Percentiles rank a stretch among this genome's conserved stretches.
Conservation (phyloP, 208 protist species). For the Naegleria fowleri region DNA sequence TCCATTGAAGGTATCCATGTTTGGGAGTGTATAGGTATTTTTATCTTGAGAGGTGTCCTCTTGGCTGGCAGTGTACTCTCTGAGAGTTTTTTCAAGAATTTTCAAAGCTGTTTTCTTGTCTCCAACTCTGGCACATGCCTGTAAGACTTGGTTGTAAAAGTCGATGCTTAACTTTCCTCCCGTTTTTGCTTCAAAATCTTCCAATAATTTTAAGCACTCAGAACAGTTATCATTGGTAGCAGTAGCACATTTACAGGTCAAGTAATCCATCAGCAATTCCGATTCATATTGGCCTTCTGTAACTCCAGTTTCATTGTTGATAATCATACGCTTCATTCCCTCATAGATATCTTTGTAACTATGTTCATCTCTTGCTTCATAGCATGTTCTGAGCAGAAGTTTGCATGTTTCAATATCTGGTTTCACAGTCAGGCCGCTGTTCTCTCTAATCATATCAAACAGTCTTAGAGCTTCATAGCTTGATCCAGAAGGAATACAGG, state of each 20-base stretch:
- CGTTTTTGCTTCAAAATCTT: not conserved
- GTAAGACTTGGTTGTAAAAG: not conserved
- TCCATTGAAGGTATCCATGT: not conserved
- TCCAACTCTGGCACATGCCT: not conserved
- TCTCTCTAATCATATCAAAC: not conserved
- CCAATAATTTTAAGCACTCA: not conserved
- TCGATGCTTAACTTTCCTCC: not conserved
- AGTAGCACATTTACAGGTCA: not conserved
- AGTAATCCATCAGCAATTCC: not conserved
- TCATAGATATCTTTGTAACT: not conserved
- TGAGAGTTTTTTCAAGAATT: not conserved
- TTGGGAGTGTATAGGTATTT: not conserved
- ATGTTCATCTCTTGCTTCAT: not conserved
- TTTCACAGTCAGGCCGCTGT: not conserved
- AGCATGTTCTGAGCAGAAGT: not conserved
- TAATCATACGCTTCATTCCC: not conserved
- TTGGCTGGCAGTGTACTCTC: not conserved
- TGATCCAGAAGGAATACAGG: not conserved
- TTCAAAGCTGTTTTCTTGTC: not conserved
- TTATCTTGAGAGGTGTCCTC: not conserved
- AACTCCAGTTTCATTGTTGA: not conserved
- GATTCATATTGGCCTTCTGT: not conserved
- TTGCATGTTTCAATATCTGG: not conserved
- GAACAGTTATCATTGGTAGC: not conserved
- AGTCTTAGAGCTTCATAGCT: not conserved